phyloP scores from a whole-genome alignment of 139 green algal species.

The Nannochloris sp. region DNA sequence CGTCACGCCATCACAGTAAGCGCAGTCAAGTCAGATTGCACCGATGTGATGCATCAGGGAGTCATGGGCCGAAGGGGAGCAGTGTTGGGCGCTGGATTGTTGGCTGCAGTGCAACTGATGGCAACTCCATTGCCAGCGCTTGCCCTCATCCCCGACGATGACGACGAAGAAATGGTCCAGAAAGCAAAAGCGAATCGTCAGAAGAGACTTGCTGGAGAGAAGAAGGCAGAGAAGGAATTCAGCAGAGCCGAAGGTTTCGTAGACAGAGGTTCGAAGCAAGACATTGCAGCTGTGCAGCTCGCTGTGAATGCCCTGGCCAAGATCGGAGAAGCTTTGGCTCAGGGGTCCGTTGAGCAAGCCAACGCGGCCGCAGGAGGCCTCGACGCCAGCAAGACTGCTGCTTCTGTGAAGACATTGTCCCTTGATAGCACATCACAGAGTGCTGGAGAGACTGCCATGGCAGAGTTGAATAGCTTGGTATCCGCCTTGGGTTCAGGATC shows the following conservation, averaged over 20 bases:
- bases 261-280: conserved; percentile 19
- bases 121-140: conserved; percentile 9
- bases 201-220: conserved; percentile 22
- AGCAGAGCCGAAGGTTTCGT: conserved; percentile 11
- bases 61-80: too few species aligned
- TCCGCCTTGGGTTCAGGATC: conserved; percentile 13
- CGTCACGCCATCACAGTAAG: neutral
- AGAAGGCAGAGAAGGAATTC: conserved; percentile 14
- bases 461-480: conserved; percentile 28
- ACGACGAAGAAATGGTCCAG: conserved; percentile 62
- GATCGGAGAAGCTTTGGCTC: conserved; percentile 38
- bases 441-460: conserved; percentile 16
- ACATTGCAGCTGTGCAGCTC: conserved; percentile 42
- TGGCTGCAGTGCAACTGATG: conserved; percentile 16
- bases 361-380: too few species aligned
- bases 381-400: conserved; percentile 14
- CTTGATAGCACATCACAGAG: conserved; percentile 4
- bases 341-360: conserved; percentile 29
- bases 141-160: conserved; percentile 58
- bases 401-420: conserved; percentile 7
- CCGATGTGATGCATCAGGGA: too few species aligned
- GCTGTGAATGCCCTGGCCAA: conserved; percentile 44
- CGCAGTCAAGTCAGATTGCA: neutral
- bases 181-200: conserved; percentile 52
- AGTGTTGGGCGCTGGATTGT: conserved; percentile 3